Evolutionary conservation across 2,329 filamentous ascomycete genomes (phyloP), one percentile per base, ranked within the genome.

Genomic region (Teratosphaeria pseudoeucalypti): DNA sequence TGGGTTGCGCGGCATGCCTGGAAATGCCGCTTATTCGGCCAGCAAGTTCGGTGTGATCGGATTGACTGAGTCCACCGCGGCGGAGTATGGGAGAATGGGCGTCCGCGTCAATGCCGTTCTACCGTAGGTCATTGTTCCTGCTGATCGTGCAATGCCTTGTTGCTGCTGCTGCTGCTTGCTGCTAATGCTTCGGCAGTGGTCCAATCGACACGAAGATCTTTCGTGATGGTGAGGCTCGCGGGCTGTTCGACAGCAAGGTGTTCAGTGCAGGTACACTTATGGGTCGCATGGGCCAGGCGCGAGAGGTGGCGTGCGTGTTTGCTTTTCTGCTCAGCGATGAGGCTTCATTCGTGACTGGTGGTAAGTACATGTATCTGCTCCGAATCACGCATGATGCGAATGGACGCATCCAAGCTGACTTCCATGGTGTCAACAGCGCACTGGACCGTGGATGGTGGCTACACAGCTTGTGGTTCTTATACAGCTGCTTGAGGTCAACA

Each of bases 321-420:
- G 71, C 77, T 19, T 81, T 78, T 52, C 63, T 81, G 61, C 67
- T 81, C n/a, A 77, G 77, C 52, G 74, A 78, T 60, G 75, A 76
- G 12, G 68, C 74, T 1, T 76, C 73, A 1, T 80, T 76, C 65
- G 76, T 79, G 1, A 81, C 78, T 1, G 78, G 78, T 0, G 70
- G 73, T 10, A 72, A 23, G 23, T 23, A 23, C 23, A 23, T 76
- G 4, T 72, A 77, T 55, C 37, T 43, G 2, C 11, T 43, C 37
- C 16, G 9, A 2, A 2, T 5, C 4, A 2, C 2, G 37, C 5
- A 14, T 14, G 37, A 6, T 14, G 37, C 10, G 16, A 16, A 14
- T n/a, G 14, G 37, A 43, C 10, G 23, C 23, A 23, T 2, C 23
- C 23, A 23, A 23, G 23, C 23, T 23, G 23, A 23, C 2, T 23